Conservation (phyloP, 2,329 filamentous ascomycete genomes). For the Cephalotrichum gorgonifer region DNA sequence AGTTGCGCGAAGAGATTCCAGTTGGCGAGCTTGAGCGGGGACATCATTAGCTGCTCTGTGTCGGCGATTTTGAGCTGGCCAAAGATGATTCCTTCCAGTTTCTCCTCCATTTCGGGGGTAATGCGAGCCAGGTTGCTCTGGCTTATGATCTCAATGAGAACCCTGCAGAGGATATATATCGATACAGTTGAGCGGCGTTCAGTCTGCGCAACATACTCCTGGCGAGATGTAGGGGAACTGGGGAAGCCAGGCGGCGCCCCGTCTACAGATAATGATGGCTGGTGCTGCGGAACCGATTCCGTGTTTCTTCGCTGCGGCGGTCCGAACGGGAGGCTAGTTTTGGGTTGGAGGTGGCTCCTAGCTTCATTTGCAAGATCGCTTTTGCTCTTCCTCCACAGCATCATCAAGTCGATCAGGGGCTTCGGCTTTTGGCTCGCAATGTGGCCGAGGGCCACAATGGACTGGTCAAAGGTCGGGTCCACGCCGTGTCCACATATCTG, state of each 20-base stretch:
- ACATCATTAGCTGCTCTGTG: slow-evolving; percentile 66
- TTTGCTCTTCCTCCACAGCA: slow-evolving; percentile 96
- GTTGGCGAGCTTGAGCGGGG: slow-evolving; percentile 79
- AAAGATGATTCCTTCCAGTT: slow-evolving; percentile 91
- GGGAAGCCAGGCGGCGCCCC: slow-evolving; percentile 15
- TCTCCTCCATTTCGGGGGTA: slow-evolving; percentile 84
- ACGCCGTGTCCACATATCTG: slow-evolving; percentile 81
- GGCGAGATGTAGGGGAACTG: slow-evolving; percentile 30
- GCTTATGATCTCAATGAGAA: slow-evolving; percentile 86
- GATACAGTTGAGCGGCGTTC: slow-evolving; percentile 89
- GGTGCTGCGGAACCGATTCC: slow-evolving; percentile 48
- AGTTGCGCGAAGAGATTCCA: slow-evolving; percentile 92
- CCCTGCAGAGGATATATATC: slow-evolving; percentile 89
- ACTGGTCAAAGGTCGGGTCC: slow-evolving; percentile 83
- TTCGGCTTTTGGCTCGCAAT: slow-evolving; percentile 93
- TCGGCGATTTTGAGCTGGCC: slow-evolving; percentile 87
- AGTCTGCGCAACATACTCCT: slow-evolving; percentile 66
- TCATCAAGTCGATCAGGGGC: slow-evolving; percentile 90
- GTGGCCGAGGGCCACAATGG: slow-evolving; percentile 85
- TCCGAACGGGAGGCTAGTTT: slow-evolving; percentile 28
- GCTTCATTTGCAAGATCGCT: slow-evolving; percentile 76
- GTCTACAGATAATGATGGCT: slow-evolving; percentile 12
- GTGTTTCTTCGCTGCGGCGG: slow-evolving; percentile 62
- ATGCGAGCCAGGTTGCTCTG: slow-evolving; percentile 78
- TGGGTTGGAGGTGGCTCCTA: slow-evolving; percentile 44